phyloP scores from a whole-genome alignment of 768 basidiomycete genomes.

The Leccinum ochraceum region DNA sequence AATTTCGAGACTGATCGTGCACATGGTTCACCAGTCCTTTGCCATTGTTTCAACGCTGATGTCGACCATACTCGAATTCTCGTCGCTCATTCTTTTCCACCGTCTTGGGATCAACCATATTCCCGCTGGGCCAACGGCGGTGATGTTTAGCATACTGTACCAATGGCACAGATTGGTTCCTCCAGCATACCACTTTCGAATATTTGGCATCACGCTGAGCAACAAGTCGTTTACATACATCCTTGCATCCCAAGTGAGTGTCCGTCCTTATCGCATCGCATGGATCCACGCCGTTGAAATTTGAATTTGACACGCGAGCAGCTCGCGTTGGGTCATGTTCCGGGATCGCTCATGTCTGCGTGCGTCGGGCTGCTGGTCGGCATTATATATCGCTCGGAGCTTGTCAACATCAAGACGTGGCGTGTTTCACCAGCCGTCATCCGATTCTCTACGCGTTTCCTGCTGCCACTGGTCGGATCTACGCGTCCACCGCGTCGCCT shows the following conservation, averaged over 20 bases:
- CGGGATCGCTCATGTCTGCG: conserved; percentile 63
- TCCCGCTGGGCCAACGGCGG: conserved; percentile 71
- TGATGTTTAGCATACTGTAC: conserved; percentile 80
- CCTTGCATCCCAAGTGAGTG: conserved; percentile 67
- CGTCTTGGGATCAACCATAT: conserved; percentile 71
- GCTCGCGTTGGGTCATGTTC: conserved; percentile 69
- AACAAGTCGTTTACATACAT: conserved; percentile 79
- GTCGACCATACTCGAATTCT: conserved; percentile 67
- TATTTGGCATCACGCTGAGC: conserved; percentile 71
- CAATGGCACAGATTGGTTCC: conserved; percentile 83
- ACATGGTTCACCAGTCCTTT: conserved; percentile 61
- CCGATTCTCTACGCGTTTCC: conserved; percentile 52
- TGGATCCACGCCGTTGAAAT: not conserved
- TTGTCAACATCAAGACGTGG: conserved; percentile 77
- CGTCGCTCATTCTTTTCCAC: conserved; percentile 63
- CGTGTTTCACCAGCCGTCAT: conserved; percentile 65
- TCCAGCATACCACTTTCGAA: conserved; percentile 67
- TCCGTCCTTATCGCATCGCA: not conserved
- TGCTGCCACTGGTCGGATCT: conserved; percentile 70
- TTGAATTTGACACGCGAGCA: conserved; percentile 29
- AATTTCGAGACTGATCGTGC: conserved; percentile 1
- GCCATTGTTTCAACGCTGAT: conserved; percentile 65
- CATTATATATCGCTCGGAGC: conserved; percentile 80
- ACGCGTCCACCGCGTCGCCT: conserved; percentile 62
- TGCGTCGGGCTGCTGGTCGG: conserved; percentile 69